Evolutionary conservation across 2,329 filamentous ascomycete species (phyloP).

Genomic region (Aspergillus ochraceus): DNA sequence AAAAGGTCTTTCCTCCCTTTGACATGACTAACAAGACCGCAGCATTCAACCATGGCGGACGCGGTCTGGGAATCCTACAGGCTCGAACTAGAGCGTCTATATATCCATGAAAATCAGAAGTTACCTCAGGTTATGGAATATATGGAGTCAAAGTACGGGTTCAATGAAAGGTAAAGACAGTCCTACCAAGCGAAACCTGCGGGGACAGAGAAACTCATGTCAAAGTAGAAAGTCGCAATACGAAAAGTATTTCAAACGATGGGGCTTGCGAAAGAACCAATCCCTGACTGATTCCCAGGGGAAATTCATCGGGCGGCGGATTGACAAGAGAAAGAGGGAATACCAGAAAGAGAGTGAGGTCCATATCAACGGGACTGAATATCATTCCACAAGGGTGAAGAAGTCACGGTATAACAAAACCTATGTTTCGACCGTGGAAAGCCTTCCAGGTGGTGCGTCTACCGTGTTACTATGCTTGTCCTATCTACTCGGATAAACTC

Average conservation of each 20-base stretch:
- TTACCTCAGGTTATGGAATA: conserved; percentile 11
- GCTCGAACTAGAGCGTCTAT: conserved; percentile 18
- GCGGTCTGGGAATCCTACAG: conserved; percentile 13
- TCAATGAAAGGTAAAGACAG: conserved; percentile 8
- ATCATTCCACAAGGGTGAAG: conserved; percentile 5
- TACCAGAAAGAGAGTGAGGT: conserved; percentile 20
- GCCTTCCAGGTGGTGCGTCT: background rate
- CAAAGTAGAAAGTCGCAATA: conserved; percentile 3
- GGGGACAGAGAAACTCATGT: background rate
- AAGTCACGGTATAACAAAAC: conserved; percentile 6
- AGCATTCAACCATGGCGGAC: conserved; percentile 1
- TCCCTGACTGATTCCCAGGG: background rate
- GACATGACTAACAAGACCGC: background rate
- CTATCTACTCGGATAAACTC: background rate
- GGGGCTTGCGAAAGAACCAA: conserved; percentile 7
- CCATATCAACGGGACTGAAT: conserved; percentile 10
- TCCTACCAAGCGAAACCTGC: background rate
- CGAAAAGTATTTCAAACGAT: background rate
- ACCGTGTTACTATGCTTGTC: background rate
- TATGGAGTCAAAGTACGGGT: conserved; percentile 16
- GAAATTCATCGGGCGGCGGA: conserved; percentile 10
- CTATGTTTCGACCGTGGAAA: conserved; percentile 4
- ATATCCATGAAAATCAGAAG: conserved; percentile 12
- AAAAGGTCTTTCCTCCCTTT: background rate
- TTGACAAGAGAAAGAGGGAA: conserved; percentile 15